These are phyloP conservation scores for Phytophthora fragariaefolia DNA, from an alignment of 352 stramenopile genomes.

Conservation along the genomic window DNA sequence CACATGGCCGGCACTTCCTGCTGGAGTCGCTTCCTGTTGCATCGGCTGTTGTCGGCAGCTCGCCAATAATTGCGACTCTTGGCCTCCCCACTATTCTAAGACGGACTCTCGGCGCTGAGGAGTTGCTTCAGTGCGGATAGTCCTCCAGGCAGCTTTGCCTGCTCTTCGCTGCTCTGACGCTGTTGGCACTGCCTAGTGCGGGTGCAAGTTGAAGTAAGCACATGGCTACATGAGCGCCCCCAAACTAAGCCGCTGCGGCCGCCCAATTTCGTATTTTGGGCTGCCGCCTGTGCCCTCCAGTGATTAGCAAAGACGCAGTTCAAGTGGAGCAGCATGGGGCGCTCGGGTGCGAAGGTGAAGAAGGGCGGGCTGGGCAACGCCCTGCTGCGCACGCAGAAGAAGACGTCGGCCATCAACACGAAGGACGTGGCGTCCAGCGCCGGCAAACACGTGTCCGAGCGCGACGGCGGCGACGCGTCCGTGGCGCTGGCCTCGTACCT, in stretches of 20 bases:
- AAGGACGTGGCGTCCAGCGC: constrained; percentile 82
- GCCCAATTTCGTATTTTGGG: constrained; percentile 1
- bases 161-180: background rate
- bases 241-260: background rate
- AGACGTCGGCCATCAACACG: constrained; percentile 66
- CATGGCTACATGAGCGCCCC: constrained; percentile 2
- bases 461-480: constrained; percentile 82
- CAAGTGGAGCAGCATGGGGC: constrained; percentile 58
- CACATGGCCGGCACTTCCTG: constrained; percentile 9
- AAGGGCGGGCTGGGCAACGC: constrained; percentile 79
- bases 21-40: background rate
- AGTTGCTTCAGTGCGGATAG: background rate
- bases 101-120: background rate
- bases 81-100: background rate
- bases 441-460: constrained; percentile 83
- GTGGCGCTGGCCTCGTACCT: constrained; percentile 86
- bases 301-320: constrained; percentile 24
- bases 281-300: constrained; percentile 11
- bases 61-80: constrained; percentile 14
- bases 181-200: too few species aligned
- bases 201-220: constrained; percentile 13
- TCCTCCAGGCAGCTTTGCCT: too few species aligned
- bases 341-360: constrained; percentile 75
- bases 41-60: background rate
- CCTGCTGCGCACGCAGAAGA: constrained; percentile 82